A percentile compares a stretch with the other conserved stretches of the same genome.
Conservation (phyloP, 345 rosid species). For the Salix udensis region DNA sequence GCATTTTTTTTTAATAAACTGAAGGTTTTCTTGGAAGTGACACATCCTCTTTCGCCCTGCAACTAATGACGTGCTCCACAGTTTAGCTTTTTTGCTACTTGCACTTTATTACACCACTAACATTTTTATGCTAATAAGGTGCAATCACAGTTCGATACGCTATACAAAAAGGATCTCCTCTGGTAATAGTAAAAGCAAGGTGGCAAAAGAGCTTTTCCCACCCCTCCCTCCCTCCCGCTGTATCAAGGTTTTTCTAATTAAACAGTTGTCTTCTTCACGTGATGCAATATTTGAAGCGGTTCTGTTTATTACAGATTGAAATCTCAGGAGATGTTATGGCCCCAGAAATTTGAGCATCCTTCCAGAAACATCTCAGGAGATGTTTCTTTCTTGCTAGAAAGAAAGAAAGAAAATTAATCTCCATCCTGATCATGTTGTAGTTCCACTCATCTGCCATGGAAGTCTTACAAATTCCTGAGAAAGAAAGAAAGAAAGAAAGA, state of each 20-base stretch:
- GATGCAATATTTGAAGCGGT: not conserved
- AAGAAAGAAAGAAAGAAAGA: too few relatives aligned
- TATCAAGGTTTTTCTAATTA: not conserved
- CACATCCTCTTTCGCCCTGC: too few relatives aligned
- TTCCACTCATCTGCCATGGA: not conserved
- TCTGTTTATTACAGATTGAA: not conserved
- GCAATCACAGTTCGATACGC: constrained; percentile 14
- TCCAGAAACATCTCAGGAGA: too few relatives aligned
- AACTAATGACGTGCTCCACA: constrained; percentile 6
- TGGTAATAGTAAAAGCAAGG: constrained; percentile 20
- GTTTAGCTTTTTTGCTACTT: not conserved
- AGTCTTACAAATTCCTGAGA: not conserved
- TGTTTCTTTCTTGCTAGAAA: too few relatives aligned
- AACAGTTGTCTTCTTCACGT: not conserved
- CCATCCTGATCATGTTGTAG: too few relatives aligned
- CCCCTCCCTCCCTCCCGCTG: not conserved
- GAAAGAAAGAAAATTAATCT: too few relatives aligned
- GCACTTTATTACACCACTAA: not conserved
- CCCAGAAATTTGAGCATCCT: not conserved
- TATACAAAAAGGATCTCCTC: constrained; percentile 27
- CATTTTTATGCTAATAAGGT: constrained; percentile 2
- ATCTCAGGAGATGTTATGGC: not conserved
- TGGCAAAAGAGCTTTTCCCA: constrained; percentile 18
- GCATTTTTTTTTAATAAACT: too few relatives aligned
- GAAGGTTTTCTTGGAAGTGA: too few relatives aligned